These are phyloP conservation scores for Nepenthes mirabilis DNA, from an alignment of 148 eudicot genomes.

Conservation along the genomic window DNA sequence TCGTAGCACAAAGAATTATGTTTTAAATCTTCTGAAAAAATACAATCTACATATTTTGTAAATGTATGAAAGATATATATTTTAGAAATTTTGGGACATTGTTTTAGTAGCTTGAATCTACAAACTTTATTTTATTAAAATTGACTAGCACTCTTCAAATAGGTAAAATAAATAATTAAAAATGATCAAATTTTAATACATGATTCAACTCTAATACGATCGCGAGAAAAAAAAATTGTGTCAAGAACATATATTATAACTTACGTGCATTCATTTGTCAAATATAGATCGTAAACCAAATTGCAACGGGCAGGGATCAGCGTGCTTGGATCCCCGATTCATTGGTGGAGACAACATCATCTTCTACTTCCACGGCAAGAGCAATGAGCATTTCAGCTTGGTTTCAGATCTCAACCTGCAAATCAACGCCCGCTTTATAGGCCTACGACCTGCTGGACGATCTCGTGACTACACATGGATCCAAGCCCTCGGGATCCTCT, in stretches of 20 bases:
- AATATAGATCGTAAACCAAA: constrained; percentile 36
- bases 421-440: constrained; percentile 63
- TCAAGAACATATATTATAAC: background rate
- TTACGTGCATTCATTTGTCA: constrained; percentile 2
- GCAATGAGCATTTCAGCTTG: constrained; percentile 46
- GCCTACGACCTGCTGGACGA: constrained; percentile 42
- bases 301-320: constrained; percentile 58
- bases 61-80: background rate
- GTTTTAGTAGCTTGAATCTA: background rate
- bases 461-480: constrained; percentile 60
- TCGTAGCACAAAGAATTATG: too few species aligned
- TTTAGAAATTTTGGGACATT: too few species aligned
- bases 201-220: too few species aligned
- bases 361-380: constrained; percentile 73
- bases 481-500: constrained; percentile 55
- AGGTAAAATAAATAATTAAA: too few species aligned
- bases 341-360: constrained; percentile 64
- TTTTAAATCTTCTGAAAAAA: too few species aligned
- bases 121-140: too few species aligned
- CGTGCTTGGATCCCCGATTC: constrained; percentile 69
- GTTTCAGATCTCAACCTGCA: constrained; percentile 55
- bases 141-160: background rate
- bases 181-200: too few species aligned
- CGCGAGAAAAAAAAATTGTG: too few species aligned
- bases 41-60: too few species aligned